phyloP scores from a whole-genome alignment of 331 rosid species.

The Cydonia oblonga region DNA sequence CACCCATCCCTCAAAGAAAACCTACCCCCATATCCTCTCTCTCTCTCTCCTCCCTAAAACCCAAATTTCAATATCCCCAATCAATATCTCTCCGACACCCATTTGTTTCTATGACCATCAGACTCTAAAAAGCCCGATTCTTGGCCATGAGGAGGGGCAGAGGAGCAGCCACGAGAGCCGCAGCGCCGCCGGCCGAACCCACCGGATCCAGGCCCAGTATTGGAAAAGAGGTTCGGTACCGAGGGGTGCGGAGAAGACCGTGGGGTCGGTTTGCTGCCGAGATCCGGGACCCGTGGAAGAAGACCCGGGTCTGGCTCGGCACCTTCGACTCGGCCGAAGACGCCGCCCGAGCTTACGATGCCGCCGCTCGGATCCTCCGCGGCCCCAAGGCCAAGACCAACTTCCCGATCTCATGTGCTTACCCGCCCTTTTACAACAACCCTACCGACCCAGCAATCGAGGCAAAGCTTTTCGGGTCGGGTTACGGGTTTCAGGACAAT shows the following conservation, averaged over 20 bases:
- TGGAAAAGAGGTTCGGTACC: conserved; percentile 43
- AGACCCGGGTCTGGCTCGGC: conserved; percentile 78
- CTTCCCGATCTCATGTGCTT: conserved; percentile 24
- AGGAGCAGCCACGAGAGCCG: conserved; percentile 25
- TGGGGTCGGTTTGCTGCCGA: conserved; percentile 93
- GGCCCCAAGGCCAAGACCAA: conserved; percentile 81
- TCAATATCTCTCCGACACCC: background rate
- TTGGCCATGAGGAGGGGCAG: conserved; percentile 49
- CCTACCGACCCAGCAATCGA: conserved; percentile 32
- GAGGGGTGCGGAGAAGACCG: conserved; percentile 80
- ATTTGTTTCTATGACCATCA: background rate
- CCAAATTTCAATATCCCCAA: background rate
- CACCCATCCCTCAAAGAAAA: conserved; percentile 8
- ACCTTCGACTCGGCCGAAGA: conserved; percentile 83
- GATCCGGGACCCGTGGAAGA: conserved; percentile 87
- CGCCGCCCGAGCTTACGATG: conserved; percentile 77
- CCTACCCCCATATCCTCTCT: background rate
- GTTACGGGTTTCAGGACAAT: conserved; percentile 31
- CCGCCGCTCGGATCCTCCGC: conserved; percentile 66
- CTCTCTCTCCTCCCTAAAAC: background rate
- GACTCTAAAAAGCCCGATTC: background rate
- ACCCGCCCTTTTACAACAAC: conserved; percentile 12
- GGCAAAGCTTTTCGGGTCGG: conserved; percentile 25
- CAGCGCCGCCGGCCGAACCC: background rate
- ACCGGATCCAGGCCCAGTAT: conserved; percentile 13